Evolutionary conservation across 805 yeast genomes (phyloP).

Genomic region (Danielia oregonensis): DNA sequence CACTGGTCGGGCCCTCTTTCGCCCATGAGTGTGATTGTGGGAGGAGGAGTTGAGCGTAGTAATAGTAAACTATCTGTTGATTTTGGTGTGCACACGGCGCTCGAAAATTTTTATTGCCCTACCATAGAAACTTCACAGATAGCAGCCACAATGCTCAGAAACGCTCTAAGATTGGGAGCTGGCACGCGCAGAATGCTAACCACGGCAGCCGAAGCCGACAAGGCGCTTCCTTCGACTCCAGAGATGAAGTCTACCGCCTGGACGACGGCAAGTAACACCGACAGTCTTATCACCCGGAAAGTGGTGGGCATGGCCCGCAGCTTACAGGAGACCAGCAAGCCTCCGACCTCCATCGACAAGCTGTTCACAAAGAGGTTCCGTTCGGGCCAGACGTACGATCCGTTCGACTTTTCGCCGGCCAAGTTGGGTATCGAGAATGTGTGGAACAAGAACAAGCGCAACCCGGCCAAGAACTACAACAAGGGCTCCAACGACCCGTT

Average conservation of each 20-base stretch:
- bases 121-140: too few relatives aligned
- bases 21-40: constrained; percentile 35
- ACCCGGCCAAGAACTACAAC: constrained; percentile 21
- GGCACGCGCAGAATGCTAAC: too few relatives aligned
- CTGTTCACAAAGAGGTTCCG: constrained; percentile 44
- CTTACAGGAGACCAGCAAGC: constrained; percentile 26
- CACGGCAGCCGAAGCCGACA: too few relatives aligned
- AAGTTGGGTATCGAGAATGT: constrained; percentile 47
- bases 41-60: too few relatives aligned
- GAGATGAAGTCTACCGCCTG: constrained; percentile 30
- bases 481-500: constrained; percentile 23
- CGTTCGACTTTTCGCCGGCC: constrained; percentile 72
- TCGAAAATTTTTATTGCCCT: too few relatives aligned
- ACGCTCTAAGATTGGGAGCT: too few relatives aligned
- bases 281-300: constrained; percentile 23
- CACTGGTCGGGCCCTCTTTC: constrained; percentile 93
- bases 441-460: constrained; percentile 14
- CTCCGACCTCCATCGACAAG: constrained; percentile 31
- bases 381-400: constrained; percentile 62
- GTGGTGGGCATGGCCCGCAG: constrained; percentile 34
- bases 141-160: too few relatives aligned
- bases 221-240: constrained; percentile 26
- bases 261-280: constrained; percentile 19
- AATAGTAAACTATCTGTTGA: too few relatives aligned
- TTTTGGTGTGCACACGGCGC: too few relatives aligned